Evolutionary conservation across 2,329 filamentous ascomycete species (phyloP), one percentile per base, ranked within the genome.

Genomic region (Phyllosticta citribraziliensis): DNA sequence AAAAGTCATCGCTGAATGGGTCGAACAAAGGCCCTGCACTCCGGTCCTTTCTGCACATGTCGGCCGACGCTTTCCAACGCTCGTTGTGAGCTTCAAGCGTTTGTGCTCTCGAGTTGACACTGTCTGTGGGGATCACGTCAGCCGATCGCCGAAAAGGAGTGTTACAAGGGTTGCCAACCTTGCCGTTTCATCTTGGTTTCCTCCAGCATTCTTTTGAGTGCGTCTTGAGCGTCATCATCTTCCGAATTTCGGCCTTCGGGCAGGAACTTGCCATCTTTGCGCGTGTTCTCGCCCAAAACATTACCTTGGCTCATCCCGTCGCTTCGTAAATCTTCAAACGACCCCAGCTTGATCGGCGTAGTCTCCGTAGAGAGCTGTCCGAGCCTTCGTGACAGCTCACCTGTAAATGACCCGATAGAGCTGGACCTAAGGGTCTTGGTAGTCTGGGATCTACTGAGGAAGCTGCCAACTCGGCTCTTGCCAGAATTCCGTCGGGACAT

Each of bases 11-110:
- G 52, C 73, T 70, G 56, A 75, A 75, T 14, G 69, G 68, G 35
- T 75, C 71, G 59, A 70, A 70, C 12, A 66, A 63, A 4, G 40
- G 52, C 6, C 30, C 51, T 40, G 5, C 50, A 55, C 0, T 51
- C 20, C 10, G 55, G 20, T 12, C 52, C 54, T 27, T 57, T 22
- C 53, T 61, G 3, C 55, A 61, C 50, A 72, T 62, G 57, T 77
- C 75, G 55, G 73, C 71, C 11, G 75, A 75, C 54, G 76, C 74
- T 66, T 75, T 73, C 76, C 77, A 78, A 52, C 76, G 73, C 64
- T 77, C 72, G 25, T 78, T 77, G 64, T 78, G 75, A 5, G 72
- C 75, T 61, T 74, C 71, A 14, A 61, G 59, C 51, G 27, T 57
- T n/a, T 56, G 55, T 3, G 27, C 59, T 8, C 57, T 61, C 10